Conservation (phyloP, 306 rosid genomes). For the Quercus dentata region DNA sequence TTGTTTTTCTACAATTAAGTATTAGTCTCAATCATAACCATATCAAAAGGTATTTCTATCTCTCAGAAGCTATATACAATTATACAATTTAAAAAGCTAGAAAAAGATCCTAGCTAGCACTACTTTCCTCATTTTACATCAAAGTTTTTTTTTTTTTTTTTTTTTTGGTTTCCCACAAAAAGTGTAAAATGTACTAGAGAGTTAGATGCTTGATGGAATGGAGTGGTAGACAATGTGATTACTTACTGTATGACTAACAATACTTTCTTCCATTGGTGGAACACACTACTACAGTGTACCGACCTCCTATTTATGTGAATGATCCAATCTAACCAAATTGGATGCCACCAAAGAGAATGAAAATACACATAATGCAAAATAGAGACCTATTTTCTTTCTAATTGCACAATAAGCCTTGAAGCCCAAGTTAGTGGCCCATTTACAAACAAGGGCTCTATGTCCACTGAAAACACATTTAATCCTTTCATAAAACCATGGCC, state of each 20-base stretch:
- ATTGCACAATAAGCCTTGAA: no score
- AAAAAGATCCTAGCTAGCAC: background rate
- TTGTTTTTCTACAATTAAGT: constrained; percentile 10
- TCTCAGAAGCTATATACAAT: background rate
- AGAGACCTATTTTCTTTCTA: no score
- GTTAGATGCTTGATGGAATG: constrained; percentile 20
- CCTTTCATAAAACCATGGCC: no score
- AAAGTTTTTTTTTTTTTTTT: background rate
- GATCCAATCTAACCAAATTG: no score
- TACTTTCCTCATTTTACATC: background rate
- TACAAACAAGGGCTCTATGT: no score
- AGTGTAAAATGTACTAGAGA: background rate
- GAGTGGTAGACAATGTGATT: background rate
- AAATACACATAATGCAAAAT: no score
- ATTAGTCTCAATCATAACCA: constrained; percentile 10
- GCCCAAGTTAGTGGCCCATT: no score
- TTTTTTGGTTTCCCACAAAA: background rate
- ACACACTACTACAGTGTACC: background rate
- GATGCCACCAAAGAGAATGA: no score
- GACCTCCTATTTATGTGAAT: no score
- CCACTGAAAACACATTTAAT: no score
- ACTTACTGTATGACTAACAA: background rate
- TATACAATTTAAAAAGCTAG: background rate
- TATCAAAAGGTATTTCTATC: constrained; percentile 9
- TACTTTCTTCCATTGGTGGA: background rate